Conservation (phyloP, 2,329 filamentous ascomycete genomes). For the Ascochyta lentis region DNA sequence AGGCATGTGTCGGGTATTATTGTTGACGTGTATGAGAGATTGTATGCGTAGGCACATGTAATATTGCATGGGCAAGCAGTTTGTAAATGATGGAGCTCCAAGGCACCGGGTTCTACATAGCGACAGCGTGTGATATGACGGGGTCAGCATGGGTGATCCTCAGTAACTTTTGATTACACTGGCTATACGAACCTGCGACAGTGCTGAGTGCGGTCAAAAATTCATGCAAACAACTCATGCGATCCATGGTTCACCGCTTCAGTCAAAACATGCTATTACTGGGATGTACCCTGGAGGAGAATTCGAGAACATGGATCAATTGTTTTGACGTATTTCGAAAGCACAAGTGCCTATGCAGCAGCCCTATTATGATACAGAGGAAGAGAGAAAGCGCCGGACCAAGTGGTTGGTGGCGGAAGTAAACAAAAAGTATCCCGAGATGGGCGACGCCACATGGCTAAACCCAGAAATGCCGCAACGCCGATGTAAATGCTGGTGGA, state of each 20-base stretch:
- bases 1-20: slow-evolving; percentile 10
- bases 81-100: slow-evolving; percentile 9
- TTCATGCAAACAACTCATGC: slow-evolving; percentile 12
- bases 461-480: slow-evolving; percentile 22
- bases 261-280: slow-evolving; percentile 19
- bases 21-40: slow-evolving; percentile 14
- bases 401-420: slow-evolving; percentile 9
- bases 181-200: slow-evolving; percentile 7
- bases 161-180: slow-evolving; percentile 11
- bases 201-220: slow-evolving; percentile 10
- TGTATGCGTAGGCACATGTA: not conserved
- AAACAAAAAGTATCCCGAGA: slow-evolving; percentile 22
- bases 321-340: slow-evolving; percentile 28
- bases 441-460: slow-evolving; percentile 24
- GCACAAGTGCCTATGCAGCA: slow-evolving; percentile 31
- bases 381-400: slow-evolving; percentile 21
- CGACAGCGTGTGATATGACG: slow-evolving; percentile 5
- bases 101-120: no score
- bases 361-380: slow-evolving; percentile 40
- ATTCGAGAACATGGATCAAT: slow-evolving; percentile 28
- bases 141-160: slow-evolving; percentile 25
- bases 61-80: slow-evolving; percentile 19
- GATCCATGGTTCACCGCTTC: slow-evolving; percentile 16
- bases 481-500: slow-evolving; percentile 31
- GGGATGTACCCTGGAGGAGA: slow-evolving; percentile 14